These are phyloP conservation scores for Beauveria varroae DNA, from an alignment of 2,329 filamentous ascomycete species.

Conservation along the genomic window DNA sequence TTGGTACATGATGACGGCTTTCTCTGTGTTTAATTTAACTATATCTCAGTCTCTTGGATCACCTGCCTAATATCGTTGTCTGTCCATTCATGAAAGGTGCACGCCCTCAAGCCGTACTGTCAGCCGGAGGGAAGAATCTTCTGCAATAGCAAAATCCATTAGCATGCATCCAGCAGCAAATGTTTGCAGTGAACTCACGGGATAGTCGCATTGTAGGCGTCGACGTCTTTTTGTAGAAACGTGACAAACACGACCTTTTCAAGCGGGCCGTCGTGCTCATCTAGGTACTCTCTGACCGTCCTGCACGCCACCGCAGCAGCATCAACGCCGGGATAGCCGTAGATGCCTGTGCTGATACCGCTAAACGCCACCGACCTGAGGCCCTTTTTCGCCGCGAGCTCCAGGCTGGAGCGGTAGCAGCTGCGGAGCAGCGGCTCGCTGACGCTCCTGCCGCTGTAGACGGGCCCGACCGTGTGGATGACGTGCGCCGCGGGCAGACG, in stretches of 20 bases:
- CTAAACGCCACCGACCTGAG: constrained; percentile 74
- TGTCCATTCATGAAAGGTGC: background rate
- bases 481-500: constrained; percentile 67
- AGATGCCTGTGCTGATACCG: constrained; percentile 80
- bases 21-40: background rate
- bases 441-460: constrained; percentile 48
- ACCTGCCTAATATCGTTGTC: background rate
- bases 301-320: constrained; percentile 67
- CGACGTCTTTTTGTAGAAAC: constrained; percentile 70
- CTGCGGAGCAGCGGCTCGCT: constrained; percentile 42
- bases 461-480: constrained; percentile 85
- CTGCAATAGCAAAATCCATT: background rate
- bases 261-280: constrained; percentile 40
- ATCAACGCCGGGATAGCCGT: constrained; percentile 70
- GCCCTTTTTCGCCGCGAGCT: constrained; percentile 60
- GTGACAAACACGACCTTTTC: constrained; percentile 78
- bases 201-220: constrained; percentile 60
- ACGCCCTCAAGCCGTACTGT: background rate
- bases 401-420: constrained; percentile 65
- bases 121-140: constrained; percentile 2
- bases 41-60: background rate
- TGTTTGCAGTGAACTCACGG: constrained; percentile 48
- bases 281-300: constrained; percentile 48
- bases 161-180: background rate
- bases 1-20: background rate